Evolutionary conservation across 106 monocot genomes (phyloP).

Genomic region (Dioscorea dumetorum): DNA sequence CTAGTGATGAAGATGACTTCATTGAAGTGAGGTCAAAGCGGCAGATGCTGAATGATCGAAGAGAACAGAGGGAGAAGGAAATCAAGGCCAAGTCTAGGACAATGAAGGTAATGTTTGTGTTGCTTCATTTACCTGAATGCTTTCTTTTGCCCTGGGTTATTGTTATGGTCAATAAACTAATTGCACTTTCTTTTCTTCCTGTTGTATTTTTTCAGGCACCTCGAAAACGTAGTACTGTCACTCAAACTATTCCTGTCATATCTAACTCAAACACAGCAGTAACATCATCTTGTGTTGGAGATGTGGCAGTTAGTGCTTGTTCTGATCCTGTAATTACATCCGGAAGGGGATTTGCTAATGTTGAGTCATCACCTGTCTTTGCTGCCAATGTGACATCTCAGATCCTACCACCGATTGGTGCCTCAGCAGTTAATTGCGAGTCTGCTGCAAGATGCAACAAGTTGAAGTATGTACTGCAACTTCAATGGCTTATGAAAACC

Average conservation of each 20-base stretch:
- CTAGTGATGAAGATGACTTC: slow-evolving; percentile 86
- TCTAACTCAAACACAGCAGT: slow-evolving; percentile 30
- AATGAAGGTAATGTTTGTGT: slow-evolving; percentile 39
- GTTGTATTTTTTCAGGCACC: slow-evolving; percentile 27
- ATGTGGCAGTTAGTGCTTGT: slow-evolving; percentile 5
- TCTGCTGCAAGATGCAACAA: slow-evolving; percentile 25
- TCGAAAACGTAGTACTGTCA: slow-evolving; percentile 32
- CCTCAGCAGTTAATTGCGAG: slow-evolving; percentile 21
- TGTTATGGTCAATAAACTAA: neutral
- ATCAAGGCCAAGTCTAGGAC: slow-evolving; percentile 63
- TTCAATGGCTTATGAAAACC: slow-evolving; percentile 2
- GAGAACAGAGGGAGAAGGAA: slow-evolving; percentile 85
- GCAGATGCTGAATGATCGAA: slow-evolving; percentile 82
- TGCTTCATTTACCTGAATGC: neutral
- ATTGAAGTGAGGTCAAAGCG: slow-evolving; percentile 94
- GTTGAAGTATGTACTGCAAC: slow-evolving; percentile 40
- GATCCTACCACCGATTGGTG: slow-evolving; percentile 44
- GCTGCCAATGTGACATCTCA: slow-evolving; percentile 29
- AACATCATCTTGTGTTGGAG: slow-evolving; percentile 4
- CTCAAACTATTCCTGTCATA: slow-evolving; percentile 16
- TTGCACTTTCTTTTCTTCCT: neutral
- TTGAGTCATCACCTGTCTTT: slow-evolving; percentile 23
- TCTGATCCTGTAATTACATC: slow-evolving; percentile 18
- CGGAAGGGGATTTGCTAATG: slow-evolving; percentile 16
- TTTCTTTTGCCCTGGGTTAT: neutral